A percentile compares a stretch with the other conserved stretches of the same genome.
Evolutionary conservation across 2,329 filamentous ascomycete genomes (phyloP).

Genomic region (Diaporthe nobilis): DNA sequence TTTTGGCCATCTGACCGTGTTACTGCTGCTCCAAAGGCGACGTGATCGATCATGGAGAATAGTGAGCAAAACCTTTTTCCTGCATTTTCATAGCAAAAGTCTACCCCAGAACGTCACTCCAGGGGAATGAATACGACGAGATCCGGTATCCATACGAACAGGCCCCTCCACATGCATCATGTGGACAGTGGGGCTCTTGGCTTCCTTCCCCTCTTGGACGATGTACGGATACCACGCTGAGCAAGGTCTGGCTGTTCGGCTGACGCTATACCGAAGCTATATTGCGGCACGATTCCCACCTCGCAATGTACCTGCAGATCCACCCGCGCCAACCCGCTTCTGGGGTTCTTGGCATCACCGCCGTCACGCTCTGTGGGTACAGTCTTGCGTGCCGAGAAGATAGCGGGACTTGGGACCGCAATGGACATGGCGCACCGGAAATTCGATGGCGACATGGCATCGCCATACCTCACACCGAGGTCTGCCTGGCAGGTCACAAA

Average conservation of each 20-base stretch:
- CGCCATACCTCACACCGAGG: constrained; percentile 10
- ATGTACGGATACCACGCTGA: not conserved
- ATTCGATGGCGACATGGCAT: constrained; percentile 28
- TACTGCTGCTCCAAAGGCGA: not conserved
- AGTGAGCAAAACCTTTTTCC: not conserved
- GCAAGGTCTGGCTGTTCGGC: not conserved
- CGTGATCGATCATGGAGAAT: not conserved
- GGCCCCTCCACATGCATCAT: not conserved
- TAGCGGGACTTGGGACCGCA: constrained; percentile 27
- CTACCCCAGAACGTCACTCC: not conserved
- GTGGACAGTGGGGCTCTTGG: constrained; percentile 16
- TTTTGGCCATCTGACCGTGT: not conserved
- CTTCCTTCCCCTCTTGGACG: not conserved
- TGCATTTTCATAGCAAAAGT: not conserved
- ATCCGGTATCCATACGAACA: not conserved
- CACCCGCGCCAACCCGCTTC: constrained; percentile 27
- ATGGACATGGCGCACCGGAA: constrained; percentile 23
- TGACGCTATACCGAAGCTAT: constrained; percentile 28
- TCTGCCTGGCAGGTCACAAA: not conserved
- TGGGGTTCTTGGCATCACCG: constrained; percentile 13
- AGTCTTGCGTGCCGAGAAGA: constrained; percentile 28
- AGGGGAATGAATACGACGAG: not conserved
- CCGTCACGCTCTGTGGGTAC: constrained; percentile 31
- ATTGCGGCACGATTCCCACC: constrained; percentile 18
- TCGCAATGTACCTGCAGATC: constrained; percentile 6